A percentile compares a stretch with the other conserved stretches of the same genome.
phyloP scores from a whole-genome alignment of 2,329 filamentous ascomycete species.

The Elsinoe ampelina region DNA sequence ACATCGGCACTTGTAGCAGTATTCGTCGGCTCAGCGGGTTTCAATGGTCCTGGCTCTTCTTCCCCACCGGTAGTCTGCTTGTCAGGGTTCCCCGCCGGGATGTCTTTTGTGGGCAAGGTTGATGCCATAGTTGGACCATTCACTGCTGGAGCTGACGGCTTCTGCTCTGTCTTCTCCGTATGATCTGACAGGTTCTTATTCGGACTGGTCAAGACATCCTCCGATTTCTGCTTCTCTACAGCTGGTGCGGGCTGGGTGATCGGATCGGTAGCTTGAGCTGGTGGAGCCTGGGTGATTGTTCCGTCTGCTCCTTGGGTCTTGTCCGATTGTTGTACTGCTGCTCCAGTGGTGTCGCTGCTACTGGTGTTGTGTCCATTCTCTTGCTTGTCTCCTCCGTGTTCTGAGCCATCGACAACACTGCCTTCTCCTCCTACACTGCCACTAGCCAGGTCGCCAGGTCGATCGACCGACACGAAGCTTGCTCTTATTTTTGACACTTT shows the following conservation, averaged over 20 bases:
- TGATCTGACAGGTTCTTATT: too few species aligned
- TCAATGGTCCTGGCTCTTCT: constrained; percentile 28
- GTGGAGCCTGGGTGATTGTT: too few species aligned
- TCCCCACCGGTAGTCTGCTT: constrained; percentile 35
- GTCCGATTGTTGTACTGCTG: too few species aligned
- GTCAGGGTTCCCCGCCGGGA: constrained; percentile 34
- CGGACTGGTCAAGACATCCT: too few species aligned
- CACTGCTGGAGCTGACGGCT: background rate
- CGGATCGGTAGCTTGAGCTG: too few species aligned
- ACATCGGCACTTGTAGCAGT: constrained; percentile 17
- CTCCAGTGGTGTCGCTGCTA: too few species aligned
- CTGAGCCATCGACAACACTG: constrained; percentile 32
- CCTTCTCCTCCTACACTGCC: constrained; percentile 30
- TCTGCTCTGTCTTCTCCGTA: too few species aligned
- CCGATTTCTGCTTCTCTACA: too few species aligned
- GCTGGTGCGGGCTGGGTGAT: too few species aligned
- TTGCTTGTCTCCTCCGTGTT: constrained; percentile 19
- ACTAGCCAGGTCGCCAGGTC: constrained; percentile 17
- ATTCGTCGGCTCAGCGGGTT: constrained; percentile 18
- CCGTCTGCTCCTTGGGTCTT: too few species aligned
- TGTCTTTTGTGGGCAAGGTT: constrained; percentile 18
- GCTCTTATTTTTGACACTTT: constrained; percentile 38
- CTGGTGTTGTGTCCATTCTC: too few species aligned
- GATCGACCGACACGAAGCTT: constrained; percentile 40
- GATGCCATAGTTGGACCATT: constrained; percentile 5